These are phyloP conservation scores for Leccinum fuscescens DNA, from an alignment of 1,284 basidiomycete genomes.

Conservation along the genomic window DNA sequence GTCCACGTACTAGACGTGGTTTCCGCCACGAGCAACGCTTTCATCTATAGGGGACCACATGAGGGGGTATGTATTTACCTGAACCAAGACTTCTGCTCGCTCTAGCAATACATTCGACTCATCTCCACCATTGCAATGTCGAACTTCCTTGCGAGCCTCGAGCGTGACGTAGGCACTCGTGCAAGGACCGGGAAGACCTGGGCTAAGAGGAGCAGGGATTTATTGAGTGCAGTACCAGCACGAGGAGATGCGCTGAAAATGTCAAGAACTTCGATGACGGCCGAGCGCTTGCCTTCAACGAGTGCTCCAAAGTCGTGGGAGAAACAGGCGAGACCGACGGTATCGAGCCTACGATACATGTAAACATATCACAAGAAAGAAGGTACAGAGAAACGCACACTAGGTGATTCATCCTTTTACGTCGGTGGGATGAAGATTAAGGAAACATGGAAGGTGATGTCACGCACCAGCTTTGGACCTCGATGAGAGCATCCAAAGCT, in stretches of 20 bases:
- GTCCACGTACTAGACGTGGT: slow-evolving; percentile 40
- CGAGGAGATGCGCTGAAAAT: slow-evolving; percentile 15
- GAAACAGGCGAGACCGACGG: slow-evolving; percentile 48
- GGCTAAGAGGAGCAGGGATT: slow-evolving; percentile 36
- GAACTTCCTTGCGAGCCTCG: slow-evolving; percentile 36
- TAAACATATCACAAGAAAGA: neutral
- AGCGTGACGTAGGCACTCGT: slow-evolving; percentile 31
- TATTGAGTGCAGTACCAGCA: slow-evolving; percentile 29
- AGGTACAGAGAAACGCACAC: slow-evolving; percentile 34
- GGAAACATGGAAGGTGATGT: neutral
- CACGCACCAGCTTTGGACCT: neutral
- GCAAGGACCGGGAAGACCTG: slow-evolving; percentile 42
- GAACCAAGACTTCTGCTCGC: neutral
- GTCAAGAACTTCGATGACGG: slow-evolving; percentile 46
- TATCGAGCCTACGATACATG: slow-evolving; percentile 28
- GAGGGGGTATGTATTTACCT: too few species aligned
- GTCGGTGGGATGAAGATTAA: neutral
- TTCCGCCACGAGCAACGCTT: slow-evolving; percentile 39
- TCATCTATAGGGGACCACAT: slow-evolving; percentile 30
- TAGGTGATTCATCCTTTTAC: slow-evolving; percentile 22
- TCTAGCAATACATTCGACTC: slow-evolving; percentile 32
- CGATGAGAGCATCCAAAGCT: too few species aligned
- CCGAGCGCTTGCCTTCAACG: slow-evolving; percentile 41
- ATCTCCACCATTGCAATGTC: slow-evolving; percentile 43
- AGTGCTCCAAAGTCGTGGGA: slow-evolving; percentile 30